A percentile compares a stretch with the other conserved stretches of the same genome.
These are phyloP conservation scores for Aureococcus anophagefferens DNA, from an alignment of 108 stramenopile genomes.

Conservation along the genomic window DNA sequence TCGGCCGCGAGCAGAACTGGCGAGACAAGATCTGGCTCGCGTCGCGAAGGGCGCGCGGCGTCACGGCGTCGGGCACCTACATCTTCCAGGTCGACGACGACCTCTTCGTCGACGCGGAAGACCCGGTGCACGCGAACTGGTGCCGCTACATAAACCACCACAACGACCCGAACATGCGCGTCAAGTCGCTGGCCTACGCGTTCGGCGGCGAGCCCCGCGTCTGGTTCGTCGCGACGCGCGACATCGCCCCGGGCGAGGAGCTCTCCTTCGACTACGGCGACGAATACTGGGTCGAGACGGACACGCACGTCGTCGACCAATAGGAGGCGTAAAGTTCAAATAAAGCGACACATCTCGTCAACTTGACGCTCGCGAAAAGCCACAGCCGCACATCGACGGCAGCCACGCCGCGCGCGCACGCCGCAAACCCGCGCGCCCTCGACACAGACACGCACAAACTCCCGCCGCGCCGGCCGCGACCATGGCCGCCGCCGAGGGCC, in stretches of 20 bases:
- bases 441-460: too few relatives aligned
- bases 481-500: too few relatives aligned
- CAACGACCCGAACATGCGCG: conserved; percentile 17
- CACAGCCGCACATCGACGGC: too few relatives aligned
- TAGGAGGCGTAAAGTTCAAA: too few relatives aligned
- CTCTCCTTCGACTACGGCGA: conserved; percentile 72
- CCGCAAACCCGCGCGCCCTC: too few relatives aligned
- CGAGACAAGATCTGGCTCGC: conserved; percentile 34
- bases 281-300: conserved; percentile 59
- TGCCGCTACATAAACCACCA: conserved; percentile 46
- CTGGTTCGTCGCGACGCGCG: conserved; percentile 58
- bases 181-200: conserved; percentile 34
- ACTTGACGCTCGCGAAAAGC: too few relatives aligned
- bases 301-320: conserved; percentile 22
- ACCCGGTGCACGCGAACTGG: conserved; percentile 39
- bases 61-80: conserved; percentile 36
- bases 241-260: conserved; percentile 65
- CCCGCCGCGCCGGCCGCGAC: too few relatives aligned
- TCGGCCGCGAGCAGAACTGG: conserved; percentile 3
- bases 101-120: conserved; percentile 44
- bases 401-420: too few relatives aligned
- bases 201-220: conserved; percentile 46
- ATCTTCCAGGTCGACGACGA: conserved; percentile 15
- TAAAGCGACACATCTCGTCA: too few relatives aligned
- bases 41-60: conserved; percentile 31